Percentiles rank a stretch among this genome's conserved stretches.
These are phyloP conservation scores for Geotrichum aggregatum DNA, from an alignment of 1,139 yeast species.

Conservation along the genomic window DNA sequence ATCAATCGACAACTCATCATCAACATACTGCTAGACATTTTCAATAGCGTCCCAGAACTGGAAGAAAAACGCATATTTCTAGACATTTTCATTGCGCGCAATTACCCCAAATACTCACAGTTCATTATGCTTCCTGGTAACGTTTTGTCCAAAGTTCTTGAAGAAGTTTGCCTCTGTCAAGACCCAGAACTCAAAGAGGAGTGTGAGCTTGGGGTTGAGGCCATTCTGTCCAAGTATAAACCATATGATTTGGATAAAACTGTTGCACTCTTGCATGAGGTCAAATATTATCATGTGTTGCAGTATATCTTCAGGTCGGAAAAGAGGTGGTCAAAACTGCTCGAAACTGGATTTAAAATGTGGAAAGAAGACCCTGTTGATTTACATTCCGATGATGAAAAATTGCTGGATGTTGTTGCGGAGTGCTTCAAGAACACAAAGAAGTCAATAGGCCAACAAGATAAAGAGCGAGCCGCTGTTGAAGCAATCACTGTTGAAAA, in stretches of 20 bases:
- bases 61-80: conserved; percentile 38
- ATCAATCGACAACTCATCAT: conserved; percentile 62
- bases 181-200: conserved; percentile 48
- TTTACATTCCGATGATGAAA: conserved; percentile 21
- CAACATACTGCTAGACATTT: conserved; percentile 57
- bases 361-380: conserved; percentile 22
- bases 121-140: conserved; percentile 67
- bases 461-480: conserved; percentile 26
- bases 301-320: conserved; percentile 54
- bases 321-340: conserved; percentile 49
- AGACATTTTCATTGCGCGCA: conserved; percentile 67
- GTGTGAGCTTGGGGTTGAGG: conserved; percentile 68
- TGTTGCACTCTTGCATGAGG: conserved; percentile 50
- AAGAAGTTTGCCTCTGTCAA: conserved; percentile 48
- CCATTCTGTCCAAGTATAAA: conserved; percentile 58
- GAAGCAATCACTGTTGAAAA: conserved; percentile 25
- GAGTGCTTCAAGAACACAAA: conserved; percentile 30
- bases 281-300: conserved; percentile 55
- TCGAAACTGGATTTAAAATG: conserved; percentile 42
- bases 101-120: conserved; percentile 75
- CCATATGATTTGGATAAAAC: conserved; percentile 50
- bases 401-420: conserved; percentile 31
- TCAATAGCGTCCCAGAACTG: conserved; percentile 35
- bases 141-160: conserved; percentile 47
- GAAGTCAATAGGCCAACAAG: conserved; percentile 17